These are phyloP conservation scores for Akanthomyces muscarius DNA, from an alignment of 2,329 filamentous ascomycete genomes.

Conservation along the genomic window DNA sequence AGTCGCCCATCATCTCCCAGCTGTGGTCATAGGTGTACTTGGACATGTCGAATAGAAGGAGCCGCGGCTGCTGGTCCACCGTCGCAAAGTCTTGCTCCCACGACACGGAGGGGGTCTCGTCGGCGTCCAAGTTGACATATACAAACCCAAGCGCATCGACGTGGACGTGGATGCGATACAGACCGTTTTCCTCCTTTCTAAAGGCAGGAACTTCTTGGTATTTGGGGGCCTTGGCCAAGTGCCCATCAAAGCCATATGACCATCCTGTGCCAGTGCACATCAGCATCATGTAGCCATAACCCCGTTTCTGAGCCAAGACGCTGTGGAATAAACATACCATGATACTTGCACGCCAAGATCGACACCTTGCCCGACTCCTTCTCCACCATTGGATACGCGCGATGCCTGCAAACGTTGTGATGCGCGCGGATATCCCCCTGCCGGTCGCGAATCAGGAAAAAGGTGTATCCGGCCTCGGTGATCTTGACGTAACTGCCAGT, in stretches of 20 bases:
- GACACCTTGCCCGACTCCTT: conserved; percentile 20
- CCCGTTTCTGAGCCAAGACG: no score
- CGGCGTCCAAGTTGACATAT: conserved; percentile 47
- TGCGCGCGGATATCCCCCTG: conserved; percentile 22
- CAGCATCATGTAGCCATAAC: no score
- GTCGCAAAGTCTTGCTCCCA: conserved; percentile 41
- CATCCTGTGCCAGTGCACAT: conserved; percentile 30
- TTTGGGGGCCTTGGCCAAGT: conserved; percentile 41
- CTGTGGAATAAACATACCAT: conserved; percentile 5
- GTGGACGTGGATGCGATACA: conserved; percentile 44
- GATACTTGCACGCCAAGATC: conserved; percentile 19
- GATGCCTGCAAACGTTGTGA: conserved; percentile 23
- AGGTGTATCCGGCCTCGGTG: conserved; percentile 22
- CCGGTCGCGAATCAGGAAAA: conserved; percentile 24
- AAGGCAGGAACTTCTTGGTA: conserved; percentile 38
- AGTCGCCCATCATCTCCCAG: conserved; percentile 32
- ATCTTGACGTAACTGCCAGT: conserved; percentile 21
- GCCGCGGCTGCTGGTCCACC: conserved; percentile 24
- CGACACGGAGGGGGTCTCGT: conserved; percentile 31
- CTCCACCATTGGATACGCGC: conserved; percentile 23
- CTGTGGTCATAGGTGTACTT: conserved; percentile 29
- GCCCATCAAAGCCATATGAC: conserved; percentile 41
- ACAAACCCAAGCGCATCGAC: conserved; percentile 44
- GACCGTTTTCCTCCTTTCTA: conserved; percentile 38
- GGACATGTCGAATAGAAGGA: conserved; percentile 24